Conservation (phyloP, 2,329 filamentous ascomycete species). For the Pezicula rhizophila region DNA sequence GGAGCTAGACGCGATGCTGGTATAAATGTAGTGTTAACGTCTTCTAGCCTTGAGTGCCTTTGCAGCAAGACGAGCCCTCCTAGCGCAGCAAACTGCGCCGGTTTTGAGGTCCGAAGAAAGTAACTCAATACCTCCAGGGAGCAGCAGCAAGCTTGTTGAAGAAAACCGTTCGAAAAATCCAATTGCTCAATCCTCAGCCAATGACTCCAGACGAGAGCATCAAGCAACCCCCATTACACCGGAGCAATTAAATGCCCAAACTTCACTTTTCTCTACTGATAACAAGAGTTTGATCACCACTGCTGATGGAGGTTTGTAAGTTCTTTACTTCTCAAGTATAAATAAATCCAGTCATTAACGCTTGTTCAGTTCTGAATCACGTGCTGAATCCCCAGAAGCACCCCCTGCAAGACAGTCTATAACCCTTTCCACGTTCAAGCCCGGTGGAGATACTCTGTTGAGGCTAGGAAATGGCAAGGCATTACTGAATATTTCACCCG, state of each 20-base stretch:
- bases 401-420: slow-evolving; percentile 27
- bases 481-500: slow-evolving; percentile 39
- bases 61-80: slow-evolving; percentile 21
- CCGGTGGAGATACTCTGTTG: slow-evolving; percentile 38
- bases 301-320: slow-evolving; percentile 5
- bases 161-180: no score
- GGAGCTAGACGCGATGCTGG: not conserved
- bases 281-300: no score
- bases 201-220: no score
- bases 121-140: no score
- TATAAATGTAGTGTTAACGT: slow-evolving; percentile 10
- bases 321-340: not conserved
- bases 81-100: not conserved
- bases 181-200: no score
- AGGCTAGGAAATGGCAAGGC: slow-evolving; percentile 32
- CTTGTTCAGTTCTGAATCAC: slow-evolving; percentile 17
- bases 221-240: no score
- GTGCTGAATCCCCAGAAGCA: slow-evolving; percentile 15
- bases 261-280: no score
- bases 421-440: slow-evolving; percentile 38
- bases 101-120: not conserved
- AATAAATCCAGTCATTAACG: slow-evolving; percentile 25
- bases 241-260: no score
- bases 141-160: no score
- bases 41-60: slow-evolving; percentile 25